Evolutionary conservation across 2,329 filamentous ascomycete genomes (phyloP).

Genomic region (Fusarium udum): DNA sequence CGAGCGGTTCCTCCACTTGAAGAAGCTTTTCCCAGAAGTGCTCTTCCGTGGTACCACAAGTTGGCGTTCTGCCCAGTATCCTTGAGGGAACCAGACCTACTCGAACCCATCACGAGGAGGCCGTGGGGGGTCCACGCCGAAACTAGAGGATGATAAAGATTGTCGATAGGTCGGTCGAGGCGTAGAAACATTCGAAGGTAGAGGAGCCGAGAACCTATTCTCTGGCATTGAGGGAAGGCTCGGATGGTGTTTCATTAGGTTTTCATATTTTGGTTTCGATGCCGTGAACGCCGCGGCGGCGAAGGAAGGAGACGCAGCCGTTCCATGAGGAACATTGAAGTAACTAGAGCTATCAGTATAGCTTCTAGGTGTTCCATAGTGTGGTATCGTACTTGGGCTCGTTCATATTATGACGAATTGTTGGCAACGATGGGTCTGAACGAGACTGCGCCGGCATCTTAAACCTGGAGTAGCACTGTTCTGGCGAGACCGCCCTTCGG

Average conservation of each 20-base stretch:
- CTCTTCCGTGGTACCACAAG: constrained; percentile 43
- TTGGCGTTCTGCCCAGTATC: constrained; percentile 71
- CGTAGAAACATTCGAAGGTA: background rate
- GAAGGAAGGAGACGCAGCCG: constrained; percentile 27
- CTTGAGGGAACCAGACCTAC: constrained; percentile 71
- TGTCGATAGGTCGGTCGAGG: background rate
- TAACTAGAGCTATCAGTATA: constrained; percentile 42
- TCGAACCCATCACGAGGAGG: constrained; percentile 64
- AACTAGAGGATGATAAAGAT: constrained; percentile 27
- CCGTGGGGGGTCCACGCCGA: constrained; percentile 62
- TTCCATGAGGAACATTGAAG: constrained; percentile 43
- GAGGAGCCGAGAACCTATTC: constrained; percentile 6
- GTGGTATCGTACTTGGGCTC: constrained; percentile 40
- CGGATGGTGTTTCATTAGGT: constrained; percentile 28
- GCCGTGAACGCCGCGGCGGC: constrained; percentile 3
- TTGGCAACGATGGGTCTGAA: constrained; percentile 22
- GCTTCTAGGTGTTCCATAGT: fast-evolving
- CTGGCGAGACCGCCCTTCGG: background rate
- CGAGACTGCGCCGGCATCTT: constrained; percentile 34
- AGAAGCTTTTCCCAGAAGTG: constrained; percentile 48
- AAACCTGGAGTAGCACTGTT: background rate
- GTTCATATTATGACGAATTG: constrained; percentile 3
- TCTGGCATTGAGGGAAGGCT: constrained; percentile 27
- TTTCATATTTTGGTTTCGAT: constrained; percentile 12
- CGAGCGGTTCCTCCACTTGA: constrained; percentile 54